A percentile compares a stretch with the other conserved stretches of the same genome.
Evolutionary conservation across 2,329 filamentous ascomycete species (phyloP).

Genomic region (Phyllosticta citrichinensis): DNA sequence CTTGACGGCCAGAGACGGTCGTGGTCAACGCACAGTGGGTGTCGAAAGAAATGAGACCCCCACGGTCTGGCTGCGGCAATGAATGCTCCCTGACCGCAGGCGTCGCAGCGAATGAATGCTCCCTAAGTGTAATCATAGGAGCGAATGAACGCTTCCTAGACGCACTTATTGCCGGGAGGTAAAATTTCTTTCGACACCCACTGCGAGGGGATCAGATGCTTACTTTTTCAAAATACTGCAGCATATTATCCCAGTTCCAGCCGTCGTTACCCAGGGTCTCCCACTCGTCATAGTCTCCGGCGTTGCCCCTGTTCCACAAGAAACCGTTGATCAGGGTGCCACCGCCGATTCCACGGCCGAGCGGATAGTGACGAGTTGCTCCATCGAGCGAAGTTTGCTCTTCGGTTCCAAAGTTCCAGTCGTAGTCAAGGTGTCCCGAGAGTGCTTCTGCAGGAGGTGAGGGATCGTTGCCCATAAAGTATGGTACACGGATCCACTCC

Average conservation of each 20-base stretch:
- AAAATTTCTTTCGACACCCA: too few species aligned
- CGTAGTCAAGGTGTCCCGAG: conserved; percentile 20
- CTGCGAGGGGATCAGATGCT: too few species aligned
- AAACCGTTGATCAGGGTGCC: conserved; percentile 12
- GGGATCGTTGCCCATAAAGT: conserved; percentile 3
- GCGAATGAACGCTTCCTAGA: too few species aligned
- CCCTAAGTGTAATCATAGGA: too few species aligned
- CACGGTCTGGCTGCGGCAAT: too few species aligned
- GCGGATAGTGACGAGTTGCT: neutral
- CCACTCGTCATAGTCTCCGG: conserved; percentile 13
- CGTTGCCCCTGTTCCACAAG: conserved; percentile 6
- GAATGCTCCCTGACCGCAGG: too few species aligned
- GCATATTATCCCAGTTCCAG: conserved; percentile 23
- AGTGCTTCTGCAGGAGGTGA: conserved; percentile 19
- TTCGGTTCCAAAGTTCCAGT: conserved; percentile 22
- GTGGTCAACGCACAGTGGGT: too few species aligned
- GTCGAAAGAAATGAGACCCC: too few species aligned
- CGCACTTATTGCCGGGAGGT: too few species aligned
- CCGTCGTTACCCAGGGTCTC: conserved; percentile 6
- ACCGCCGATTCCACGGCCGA: conserved; percentile 13
- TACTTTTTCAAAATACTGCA: conserved; percentile 23
- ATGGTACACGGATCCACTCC: conserved; percentile 10
- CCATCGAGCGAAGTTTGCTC: conserved; percentile 15
- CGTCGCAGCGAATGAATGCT: too few species aligned
- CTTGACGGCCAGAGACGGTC: neutral